These are phyloP conservation scores for Paramecium biaurelia DNA, from an alignment of 73 alveolate genomes.

Conservation along the genomic window DNA sequence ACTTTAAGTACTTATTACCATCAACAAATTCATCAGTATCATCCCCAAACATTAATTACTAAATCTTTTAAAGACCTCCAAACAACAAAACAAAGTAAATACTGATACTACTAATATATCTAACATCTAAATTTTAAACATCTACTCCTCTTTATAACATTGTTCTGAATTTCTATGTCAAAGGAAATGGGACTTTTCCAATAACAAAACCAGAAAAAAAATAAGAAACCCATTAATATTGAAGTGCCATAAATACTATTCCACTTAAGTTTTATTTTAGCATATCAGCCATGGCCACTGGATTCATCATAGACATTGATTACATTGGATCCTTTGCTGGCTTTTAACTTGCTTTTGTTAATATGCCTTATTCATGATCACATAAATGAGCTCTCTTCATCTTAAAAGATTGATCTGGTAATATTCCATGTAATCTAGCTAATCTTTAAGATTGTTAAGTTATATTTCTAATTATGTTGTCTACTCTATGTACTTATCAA, in stretches of 20 bases:
- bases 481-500: not conserved
- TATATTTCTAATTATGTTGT: not conserved
- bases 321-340: constrained; percentile 36
- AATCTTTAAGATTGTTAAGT: not conserved
- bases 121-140: constrained; percentile 66
- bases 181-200: constrained; percentile 67
- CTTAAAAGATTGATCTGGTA: constrained; percentile 48
- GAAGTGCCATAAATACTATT: constrained; percentile 59
- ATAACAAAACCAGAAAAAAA: constrained; percentile 65
- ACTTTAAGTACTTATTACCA: not conserved
- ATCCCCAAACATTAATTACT: constrained; percentile 52
- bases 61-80: constrained; percentile 44
- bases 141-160: constrained; percentile 73
- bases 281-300: constrained; percentile 60
- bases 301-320: constrained; percentile 66
- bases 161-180: constrained; percentile 68
- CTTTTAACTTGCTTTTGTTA: constrained; percentile 46
- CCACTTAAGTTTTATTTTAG: constrained; percentile 59
- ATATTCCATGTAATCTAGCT: not conserved
- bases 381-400: constrained; percentile 40
- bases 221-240: constrained; percentile 53
- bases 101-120: constrained; percentile 68
- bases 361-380: constrained; percentile 21
- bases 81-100: constrained; percentile 65
- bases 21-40: constrained; percentile 1